Base-by-base conservation (phyloP, 208 protist genomes). In the Acanthamoeba divionensis region DNA sequence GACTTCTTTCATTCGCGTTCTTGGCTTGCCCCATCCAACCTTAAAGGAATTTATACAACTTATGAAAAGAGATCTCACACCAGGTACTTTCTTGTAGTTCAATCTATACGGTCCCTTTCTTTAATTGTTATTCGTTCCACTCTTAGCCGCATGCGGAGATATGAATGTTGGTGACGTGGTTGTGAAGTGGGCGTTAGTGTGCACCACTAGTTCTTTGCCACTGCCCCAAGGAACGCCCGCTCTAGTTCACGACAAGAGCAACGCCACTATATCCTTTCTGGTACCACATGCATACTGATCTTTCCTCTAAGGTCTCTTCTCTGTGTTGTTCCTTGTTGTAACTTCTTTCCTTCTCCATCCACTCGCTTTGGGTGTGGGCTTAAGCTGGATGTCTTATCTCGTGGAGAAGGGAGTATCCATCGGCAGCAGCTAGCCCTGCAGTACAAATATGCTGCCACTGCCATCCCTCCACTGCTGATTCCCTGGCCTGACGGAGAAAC, bases 11-110 rank as follows among this genome's bases (percentile, higher is more conserved):
- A n/a, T 79, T 24, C 69, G 69, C 3, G n/a, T 79, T 48, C 69
- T 79, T 33, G 38, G 45, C 2, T 48, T 79, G 33, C 69, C 69
- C 29, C 44, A 57, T 18, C 69, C 69, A 24, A 48, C 55, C 26
- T 48, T 79, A 24, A 41, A 79, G 44, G 41, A 79, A 48, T 79
- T 79, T 33, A 29, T 79, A 10, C 69, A 79, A 48, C 69, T 79
- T 29, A 79, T 79, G 69, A 50, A 54, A 26, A n/a, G 44, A 2
- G 69, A 79, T n/a, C n/a, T n/a, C n/a, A 29, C 50, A 79, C 69
- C 45, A 79, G 10, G 26, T 15, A 24, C 15, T 31, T n/a, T 18
- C 15, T 57, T 18, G 52, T n/a, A 13, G 13, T 18, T 18, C 52
- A 13, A 18, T 18, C 52, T 57, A 13, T 13, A 57, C 52, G 15